Base-by-base conservation (phyloP, 1,139 yeast species). In the Hemisphaericaspora xylanilytica region DNA sequence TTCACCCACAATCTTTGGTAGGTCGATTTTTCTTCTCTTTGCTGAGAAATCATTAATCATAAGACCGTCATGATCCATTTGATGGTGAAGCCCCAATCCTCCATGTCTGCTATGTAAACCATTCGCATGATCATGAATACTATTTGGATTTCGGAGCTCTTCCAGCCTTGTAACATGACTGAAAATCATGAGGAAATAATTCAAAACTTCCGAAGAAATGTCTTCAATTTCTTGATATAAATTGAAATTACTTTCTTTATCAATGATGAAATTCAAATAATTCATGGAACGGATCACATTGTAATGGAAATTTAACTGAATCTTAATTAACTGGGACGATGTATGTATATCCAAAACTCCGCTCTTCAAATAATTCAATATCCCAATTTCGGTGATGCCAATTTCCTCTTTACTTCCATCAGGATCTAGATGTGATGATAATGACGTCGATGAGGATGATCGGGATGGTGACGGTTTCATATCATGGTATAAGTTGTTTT, bases 11-110 rank as follows among this genome's bases (percentile, higher is more conserved):
- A 18, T 34, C 9, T 39, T 31, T 14, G 37, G 35, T 26, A 36
- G 49, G 21, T 40, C 38, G 1, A 44, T 31, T 42, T 59, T 58
- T 41, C 72, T 56, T 43, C 74, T 51, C 45, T 70, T 70, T 3
- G 65, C 73, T 11, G 70, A 65, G 43, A 70, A 70, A 49, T 70
- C 76, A 46, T 71, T 71, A 11, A 71, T 70, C 2, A 71, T 72
- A 52, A 70, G 70, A 12, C 77, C 76, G 47, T 70, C 75, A 37
- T 70, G 75, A 45, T 70, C 76, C 10, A 63, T 65, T 47, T 62
- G 67, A 29, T 16, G 21, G 16, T 28, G 20, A 63, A 44, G 13
- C 65, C 67, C 36, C 61, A 54, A 42, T 63, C 59, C 39, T 56
- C 63, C 54, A 63, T 53, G 6, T 61, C 61, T 11, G 14, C 24